Base-by-base conservation (phyloP, 2,329 filamentous ascomycete species). In the Talaromyces albobiverticillius region DNA sequence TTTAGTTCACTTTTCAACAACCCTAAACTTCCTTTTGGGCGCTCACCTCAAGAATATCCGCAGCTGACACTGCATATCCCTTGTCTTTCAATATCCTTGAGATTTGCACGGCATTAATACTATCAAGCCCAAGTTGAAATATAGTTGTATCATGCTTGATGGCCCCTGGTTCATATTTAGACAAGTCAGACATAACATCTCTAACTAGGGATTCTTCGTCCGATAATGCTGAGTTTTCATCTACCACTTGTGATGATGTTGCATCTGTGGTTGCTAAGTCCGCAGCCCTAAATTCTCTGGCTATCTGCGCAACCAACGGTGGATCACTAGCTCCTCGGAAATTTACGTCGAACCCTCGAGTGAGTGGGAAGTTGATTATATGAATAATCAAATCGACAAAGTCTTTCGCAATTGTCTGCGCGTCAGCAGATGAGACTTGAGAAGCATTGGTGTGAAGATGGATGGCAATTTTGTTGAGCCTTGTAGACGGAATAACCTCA, bases 41-140 rank as follows among this genome's bases (percentile, higher is more conserved):
- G n/a, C 60, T 56, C 64, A 72, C 78, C 62, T 88, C 85, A 51
- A 96, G 80, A 13, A 96, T 84, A 67, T 95, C 89, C 1, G 84
- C 81, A 0, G 88, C 85, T 1, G 84, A 83, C 0, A 91, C 70
- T 1, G 68, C 64, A 36, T 84, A 74, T 0, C 84, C 85, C 16
- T 79, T 63, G 36, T 78, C 80, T 16, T 87, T 83, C 14, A 96
- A 75, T 23, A 79, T 73, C 1, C 83, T 79, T 0, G 90, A 89
- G 9, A 96, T 77, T 64, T 96, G 91, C 14, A 83, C 79, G 0
- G 90, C 89, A 57, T 88, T 92, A 63, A 97, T 94, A 66, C 92
- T 96, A 70, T 96, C 92, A 3, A 96, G 75, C 0, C 93, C 93
- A n/a, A 96, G 81, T 55, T 88, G 85, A 62, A 93, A 95, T 46